Evolutionary conservation across 2,329 filamentous ascomycete genomes (phyloP), one percentile per base, ranked within the genome.

Genomic region (Aspergillus pseudoviridinutans): DNA sequence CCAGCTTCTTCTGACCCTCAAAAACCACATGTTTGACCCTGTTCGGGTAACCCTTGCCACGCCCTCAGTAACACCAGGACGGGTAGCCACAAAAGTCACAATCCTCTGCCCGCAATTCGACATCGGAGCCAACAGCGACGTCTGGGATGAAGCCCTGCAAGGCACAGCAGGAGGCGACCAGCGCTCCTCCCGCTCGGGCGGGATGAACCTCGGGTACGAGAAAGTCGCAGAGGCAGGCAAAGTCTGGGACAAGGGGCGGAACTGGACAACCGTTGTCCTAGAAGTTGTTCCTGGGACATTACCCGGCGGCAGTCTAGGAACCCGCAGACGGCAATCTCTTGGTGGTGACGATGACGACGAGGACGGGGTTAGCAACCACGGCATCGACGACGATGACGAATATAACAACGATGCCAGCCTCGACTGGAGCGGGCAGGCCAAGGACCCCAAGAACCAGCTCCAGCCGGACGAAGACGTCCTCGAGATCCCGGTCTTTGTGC

Each of bases 31-130:
- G 62, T 99, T 97, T 75, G 94, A 99, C 64, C 84, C 85, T 24
- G 88, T 99, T 64, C 89, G 88, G 58, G 88, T 99, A 57, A 93
- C 89, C 0, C 84, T 99, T 7, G 93, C 92, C 4, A 95, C 92
- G 0, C 91, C 93, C 0, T 84, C 87, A 25, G 82, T 82, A 9
- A 95, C 91, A 0, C 90, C 91, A 0, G 91, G 91, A 3, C 82
- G 86, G 8, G 89, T 92, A 66, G 82, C 84, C 1, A 89, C 88
- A 56, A 89, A 85, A 66, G 91, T 99, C 58, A 99, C 94, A 0
- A 88, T 99, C 14, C 82, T 99, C 1, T 99, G 93, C 68, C 94
- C 94, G 0, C 87, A 96, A 66, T 97, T 99, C 72, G 90, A 94
- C 51, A 88, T 99, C 49, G 93, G 92, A 61, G 91, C 93, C 58